Base-by-base conservation (phyloP, 2,329 filamentous ascomycete species). In the Neopestalotiopsis clavispora region DNA sequence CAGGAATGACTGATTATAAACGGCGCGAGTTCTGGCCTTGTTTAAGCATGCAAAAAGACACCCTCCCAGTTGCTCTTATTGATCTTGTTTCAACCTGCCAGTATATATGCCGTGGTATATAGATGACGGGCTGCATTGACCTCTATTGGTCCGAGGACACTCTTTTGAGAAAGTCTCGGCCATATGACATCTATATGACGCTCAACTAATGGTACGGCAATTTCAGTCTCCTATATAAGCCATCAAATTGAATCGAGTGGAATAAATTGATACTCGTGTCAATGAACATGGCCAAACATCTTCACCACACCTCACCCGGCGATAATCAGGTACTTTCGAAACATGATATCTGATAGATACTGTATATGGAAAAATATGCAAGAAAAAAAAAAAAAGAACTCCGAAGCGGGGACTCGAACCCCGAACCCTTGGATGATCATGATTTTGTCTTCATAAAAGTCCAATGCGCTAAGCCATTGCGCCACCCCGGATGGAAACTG, bases 391-490 rank as follows among this genome's bases (percentile, higher is more conserved):
- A 32, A 32, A 32, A 34, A 59, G 13, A 30, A 59, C 30, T 30
- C 57, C 57, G 57, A 59, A 59, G 59, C 30, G 34, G 59, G 32
- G 59, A 62, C 59, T 62, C 32, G 59, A 62, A 62, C 59, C 32
- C 59, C 34, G 30, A 62, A 62, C 59, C 59, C 59, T 20, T 34
- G 59, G 59, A 62, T 62, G 59, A 62, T 62, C 40, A 30, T 17
- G 9, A 7, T 13, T 59, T 6, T 4, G 12, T 1, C 28, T 28
- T 30, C 10, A 30, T 59, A 59, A 59, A 59, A 59, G 57, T 34
- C 57, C 57, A 34, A 62, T 38, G 59, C 59, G 59, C 59, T 62
- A n/a, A 40, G 59, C 59, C 59, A 62, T 62, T 62, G 59, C 59
- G 59, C 59, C 59, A 62, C 59, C n/a, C 59, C 30, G 32, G 59